These are phyloP conservation scores for Aaosphaeria arxii DNA, from an alignment of 2,329 filamentous ascomycete species.

Conservation along the genomic window DNA sequence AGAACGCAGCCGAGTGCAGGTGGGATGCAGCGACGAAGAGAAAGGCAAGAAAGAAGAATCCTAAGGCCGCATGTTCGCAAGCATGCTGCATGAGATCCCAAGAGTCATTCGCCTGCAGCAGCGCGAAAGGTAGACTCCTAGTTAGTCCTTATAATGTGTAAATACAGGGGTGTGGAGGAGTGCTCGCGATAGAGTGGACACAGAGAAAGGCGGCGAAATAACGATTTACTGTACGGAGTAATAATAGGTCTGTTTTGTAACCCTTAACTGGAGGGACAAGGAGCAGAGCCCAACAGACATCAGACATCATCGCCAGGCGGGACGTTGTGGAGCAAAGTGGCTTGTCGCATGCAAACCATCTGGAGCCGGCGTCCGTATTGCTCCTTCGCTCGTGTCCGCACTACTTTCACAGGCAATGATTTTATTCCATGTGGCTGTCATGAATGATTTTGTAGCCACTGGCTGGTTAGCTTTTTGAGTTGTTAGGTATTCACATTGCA, in stretches of 20 bases:
- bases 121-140: not conserved
- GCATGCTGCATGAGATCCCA: too few relatives aligned
- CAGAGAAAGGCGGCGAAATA: not conserved
- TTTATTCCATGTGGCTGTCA: too few relatives aligned
- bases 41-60: not conserved
- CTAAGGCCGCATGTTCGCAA: too few relatives aligned
- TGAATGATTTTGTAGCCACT: too few relatives aligned
- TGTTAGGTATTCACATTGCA: too few relatives aligned
- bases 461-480: too few relatives aligned
- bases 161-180: not conserved
- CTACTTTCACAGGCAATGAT: too few relatives aligned
- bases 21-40: not conserved
- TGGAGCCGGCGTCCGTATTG: not conserved
- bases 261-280: not conserved
- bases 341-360: not conserved
- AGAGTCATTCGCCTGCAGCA: slow-evolving; percentile 6
- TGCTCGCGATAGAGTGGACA: not conserved
- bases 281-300: not conserved
- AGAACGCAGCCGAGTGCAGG: not conserved
- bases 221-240: too few relatives aligned
- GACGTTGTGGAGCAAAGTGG: not conserved
- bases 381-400: not conserved
- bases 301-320: not conserved
- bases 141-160: not conserved
- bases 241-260: too few relatives aligned